phyloP scores from a whole-genome alignment of 352 stramenopile genomes.

The Globisporangium sylvaticum region DNA sequence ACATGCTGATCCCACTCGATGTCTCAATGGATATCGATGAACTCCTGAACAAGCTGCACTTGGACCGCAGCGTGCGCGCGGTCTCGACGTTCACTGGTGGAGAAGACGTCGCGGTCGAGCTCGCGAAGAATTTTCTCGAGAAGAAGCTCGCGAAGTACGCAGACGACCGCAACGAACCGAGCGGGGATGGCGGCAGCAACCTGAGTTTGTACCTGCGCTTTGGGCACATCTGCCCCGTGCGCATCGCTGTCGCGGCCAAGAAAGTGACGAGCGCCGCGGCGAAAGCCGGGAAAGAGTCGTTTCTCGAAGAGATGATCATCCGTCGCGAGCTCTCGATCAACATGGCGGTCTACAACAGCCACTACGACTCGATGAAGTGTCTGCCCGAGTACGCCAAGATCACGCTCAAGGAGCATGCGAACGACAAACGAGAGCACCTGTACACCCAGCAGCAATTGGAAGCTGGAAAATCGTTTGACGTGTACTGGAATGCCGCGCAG shows the following conservation, averaged over 20 bases:
- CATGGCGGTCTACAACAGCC: constrained; percentile 93
- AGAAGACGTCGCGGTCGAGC: constrained; percentile 51
- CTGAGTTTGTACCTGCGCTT: constrained; percentile 93
- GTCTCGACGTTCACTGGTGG: constrained; percentile 71
- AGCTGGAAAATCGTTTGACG: constrained; percentile 90
- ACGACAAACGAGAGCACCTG: constrained; percentile 83
- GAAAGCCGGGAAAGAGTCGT: constrained; percentile 84
- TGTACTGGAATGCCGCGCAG: constrained; percentile 98
- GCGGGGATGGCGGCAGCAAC: constrained; percentile 87
- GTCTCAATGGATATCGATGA: constrained; percentile 32
- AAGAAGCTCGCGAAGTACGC: constrained; percentile 72
- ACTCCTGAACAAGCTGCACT: constrained; percentile 44
- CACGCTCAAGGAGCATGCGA: constrained; percentile 88
- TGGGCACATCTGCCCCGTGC: constrained; percentile 83
- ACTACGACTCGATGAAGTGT: constrained; percentile 92
- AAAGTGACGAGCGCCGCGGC: constrained; percentile 64
- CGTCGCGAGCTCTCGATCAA: constrained; percentile 97
- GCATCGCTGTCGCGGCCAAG: constrained; percentile 51
- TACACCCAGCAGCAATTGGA: constrained; percentile 94
- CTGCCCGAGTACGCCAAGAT: constrained; percentile 90
- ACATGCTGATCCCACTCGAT: constrained; percentile 32
- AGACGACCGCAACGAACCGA: constrained; percentile 94
- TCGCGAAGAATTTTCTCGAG: constrained; percentile 87
- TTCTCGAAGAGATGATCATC: constrained; percentile 97
- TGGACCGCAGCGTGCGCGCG: constrained; percentile 56